Conservation (phyloP, 192 early-diverging fungal genomes). For the Entophlyctis helioformis region DNA sequence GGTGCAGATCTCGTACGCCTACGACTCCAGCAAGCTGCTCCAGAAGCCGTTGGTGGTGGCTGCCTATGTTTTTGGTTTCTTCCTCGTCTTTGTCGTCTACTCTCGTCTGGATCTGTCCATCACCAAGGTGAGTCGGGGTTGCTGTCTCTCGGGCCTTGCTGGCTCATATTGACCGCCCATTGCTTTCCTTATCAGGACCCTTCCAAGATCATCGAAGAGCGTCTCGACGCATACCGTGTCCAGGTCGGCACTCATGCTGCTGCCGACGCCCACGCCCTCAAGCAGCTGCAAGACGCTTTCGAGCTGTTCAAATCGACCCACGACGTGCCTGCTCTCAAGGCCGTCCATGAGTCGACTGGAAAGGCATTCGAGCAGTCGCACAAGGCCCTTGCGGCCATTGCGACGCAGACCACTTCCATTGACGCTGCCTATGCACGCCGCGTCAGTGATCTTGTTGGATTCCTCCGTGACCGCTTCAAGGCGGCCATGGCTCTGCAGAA, state of each 20-base stretch:
- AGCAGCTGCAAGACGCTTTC: constrained; percentile 7
- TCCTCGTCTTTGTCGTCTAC: constrained; percentile 20
- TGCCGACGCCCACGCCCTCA: constrained; percentile 2
- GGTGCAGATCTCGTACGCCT: constrained; percentile 33
- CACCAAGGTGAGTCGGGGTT: constrained; percentile 7
- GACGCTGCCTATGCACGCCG: neutral
- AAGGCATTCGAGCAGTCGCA: neutral
- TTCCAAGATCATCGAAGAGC: constrained; percentile 1
- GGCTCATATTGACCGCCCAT: neutral
- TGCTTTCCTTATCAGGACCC: constrained; percentile 3
- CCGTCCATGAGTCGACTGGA: neutral
- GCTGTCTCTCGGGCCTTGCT: neutral
- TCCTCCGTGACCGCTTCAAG: constrained; percentile 3
- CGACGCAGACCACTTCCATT: constrained; percentile 1
- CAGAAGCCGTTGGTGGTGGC: constrained; percentile 33
- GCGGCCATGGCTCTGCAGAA: constrained; percentile 9
- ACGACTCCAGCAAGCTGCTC: constrained; percentile 10
- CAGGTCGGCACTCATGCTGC: neutral
- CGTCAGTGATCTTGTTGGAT: neutral
- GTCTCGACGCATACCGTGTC: constrained; percentile 1
- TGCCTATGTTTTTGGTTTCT: constrained; percentile 19
- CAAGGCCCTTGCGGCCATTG: neutral
- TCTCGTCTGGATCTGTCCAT: constrained; percentile 32
- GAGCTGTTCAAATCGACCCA: constrained; percentile 6
- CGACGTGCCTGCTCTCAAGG: constrained; percentile 4